A percentile compares a stretch with the other conserved stretches of the same genome.
Conservation (phyloP, 1,139 yeast species). For the Lodderomyces elongisporus region DNA sequence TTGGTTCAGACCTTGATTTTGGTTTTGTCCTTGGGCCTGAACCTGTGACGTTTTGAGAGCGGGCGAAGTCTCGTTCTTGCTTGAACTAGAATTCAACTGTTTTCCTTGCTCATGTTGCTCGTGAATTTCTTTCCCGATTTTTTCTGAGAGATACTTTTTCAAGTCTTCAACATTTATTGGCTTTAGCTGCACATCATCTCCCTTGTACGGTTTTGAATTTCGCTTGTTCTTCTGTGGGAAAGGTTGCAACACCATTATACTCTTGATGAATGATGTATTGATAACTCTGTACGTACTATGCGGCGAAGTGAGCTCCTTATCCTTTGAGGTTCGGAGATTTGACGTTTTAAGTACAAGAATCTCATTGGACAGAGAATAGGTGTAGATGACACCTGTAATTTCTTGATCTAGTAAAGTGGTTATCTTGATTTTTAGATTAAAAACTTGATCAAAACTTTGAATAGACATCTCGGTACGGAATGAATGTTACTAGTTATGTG, state of each 20-base stretch:
- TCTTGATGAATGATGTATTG: constrained; percentile 55
- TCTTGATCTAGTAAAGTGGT: constrained; percentile 55
- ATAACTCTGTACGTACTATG: constrained; percentile 45
- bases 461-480: constrained; percentile 7
- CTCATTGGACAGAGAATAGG: constrained; percentile 39
- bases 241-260: constrained; percentile 38
- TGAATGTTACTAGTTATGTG: neutral
- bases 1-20: neutral
- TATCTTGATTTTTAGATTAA: constrained; percentile 49
- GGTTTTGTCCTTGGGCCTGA: neutral
- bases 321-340: constrained; percentile 15
- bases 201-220: constrained; percentile 2
- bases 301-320: constrained; percentile 6
- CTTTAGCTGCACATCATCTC: constrained; percentile 5
- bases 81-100: too few species aligned
- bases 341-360: constrained; percentile 18
- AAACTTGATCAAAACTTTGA: constrained; percentile 12
- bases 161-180: constrained; percentile 16
- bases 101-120: neutral
- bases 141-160: constrained; percentile 14
- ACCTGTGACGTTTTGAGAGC: neutral
- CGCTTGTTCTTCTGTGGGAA: constrained; percentile 18
- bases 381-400: constrained; percentile 57
- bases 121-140: constrained; percentile 12
- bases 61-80: too few species aligned